Evolutionary conservation across 345 rosid genomes (phyloP).

Genomic region (Sapria himalayana): DNA sequence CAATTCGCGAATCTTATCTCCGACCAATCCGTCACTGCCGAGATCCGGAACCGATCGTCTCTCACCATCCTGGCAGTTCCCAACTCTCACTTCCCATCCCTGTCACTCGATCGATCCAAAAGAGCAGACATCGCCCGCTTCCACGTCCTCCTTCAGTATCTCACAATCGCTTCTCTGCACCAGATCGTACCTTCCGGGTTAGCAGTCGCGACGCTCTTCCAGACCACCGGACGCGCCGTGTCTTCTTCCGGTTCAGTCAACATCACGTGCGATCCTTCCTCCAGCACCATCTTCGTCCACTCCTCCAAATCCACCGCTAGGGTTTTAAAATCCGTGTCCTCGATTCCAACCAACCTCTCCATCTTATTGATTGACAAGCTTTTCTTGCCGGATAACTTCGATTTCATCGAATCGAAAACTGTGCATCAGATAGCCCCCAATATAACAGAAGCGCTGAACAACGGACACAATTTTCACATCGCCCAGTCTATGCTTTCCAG

Average conservation of each 20-base stretch:
- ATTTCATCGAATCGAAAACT: constrained; percentile 50
- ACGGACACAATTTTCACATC: constrained; percentile 69
- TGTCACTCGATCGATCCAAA: constrained; percentile 33
- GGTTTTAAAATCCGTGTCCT: constrained; percentile 29
- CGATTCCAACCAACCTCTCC: constrained; percentile 44
- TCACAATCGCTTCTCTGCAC: constrained; percentile 43
- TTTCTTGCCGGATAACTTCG: constrained; percentile 42
- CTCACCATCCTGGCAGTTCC: constrained; percentile 73
- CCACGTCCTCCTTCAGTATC: constrained; percentile 60
- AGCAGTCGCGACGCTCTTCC: constrained; percentile 53
- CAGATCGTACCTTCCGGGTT: constrained; percentile 34
- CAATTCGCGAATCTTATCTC: constrained; percentile 28
- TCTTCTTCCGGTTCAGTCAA: constrained; percentile 57
- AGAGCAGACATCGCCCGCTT: constrained; percentile 78
- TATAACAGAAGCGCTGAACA: constrained; percentile 48
- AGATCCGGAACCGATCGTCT: constrained; percentile 40
- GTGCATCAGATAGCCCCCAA: constrained; percentile 45
- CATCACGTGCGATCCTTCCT: constrained; percentile 31
- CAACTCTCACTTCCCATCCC: constrained; percentile 28
- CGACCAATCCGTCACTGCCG: constrained; percentile 29
- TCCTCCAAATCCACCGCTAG: constrained; percentile 42
- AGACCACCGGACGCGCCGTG: constrained; percentile 50
- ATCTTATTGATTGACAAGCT: constrained; percentile 45
- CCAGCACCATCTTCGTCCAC: constrained; percentile 25
- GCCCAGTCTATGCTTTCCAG: constrained; percentile 67